Conservation (phyloP, 78 protist species). For the Dictyostelium purpureum region DNA sequence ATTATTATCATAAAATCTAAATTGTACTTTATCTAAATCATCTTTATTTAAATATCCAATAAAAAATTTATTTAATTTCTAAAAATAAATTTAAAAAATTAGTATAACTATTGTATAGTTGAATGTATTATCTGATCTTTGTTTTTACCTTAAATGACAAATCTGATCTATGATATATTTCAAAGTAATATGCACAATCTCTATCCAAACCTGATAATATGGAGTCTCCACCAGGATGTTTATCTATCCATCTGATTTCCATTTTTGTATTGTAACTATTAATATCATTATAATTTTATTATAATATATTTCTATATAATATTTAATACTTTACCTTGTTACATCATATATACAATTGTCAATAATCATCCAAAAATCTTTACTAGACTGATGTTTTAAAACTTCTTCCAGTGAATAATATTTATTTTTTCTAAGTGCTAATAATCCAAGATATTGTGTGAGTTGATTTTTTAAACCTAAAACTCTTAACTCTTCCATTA, state of each 20-base stretch:
- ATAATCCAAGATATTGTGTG: background rate
- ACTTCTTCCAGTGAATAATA: constrained; percentile 8
- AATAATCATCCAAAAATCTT: constrained; percentile 5
- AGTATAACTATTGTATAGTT: background rate
- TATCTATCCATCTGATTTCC: background rate
- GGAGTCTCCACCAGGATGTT: constrained; percentile 40
- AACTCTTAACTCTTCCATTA: background rate
- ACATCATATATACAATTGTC: constrained; percentile 41
- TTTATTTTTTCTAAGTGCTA: background rate
- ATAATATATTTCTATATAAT: background rate
- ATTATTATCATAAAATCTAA: background rate
- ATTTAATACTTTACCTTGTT: background rate
- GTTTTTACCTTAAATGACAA: background rate
- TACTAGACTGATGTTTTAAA: background rate
- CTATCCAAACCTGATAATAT: background rate
- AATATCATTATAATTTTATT: background rate
- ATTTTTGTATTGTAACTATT: background rate
- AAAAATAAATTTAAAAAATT: background rate
- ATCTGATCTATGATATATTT: constrained; percentile 21
- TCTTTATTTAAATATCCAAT: constrained; percentile 21
- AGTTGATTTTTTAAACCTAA: background rate
- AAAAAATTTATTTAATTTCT: constrained; percentile 26
- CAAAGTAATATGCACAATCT: constrained; percentile 33
- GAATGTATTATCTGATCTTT: background rate
- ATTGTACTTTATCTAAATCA: background rate